Evolutionary conservation across 2,329 filamentous ascomycete genomes (phyloP).

Genomic region (Penicillium capsulatum): DNA sequence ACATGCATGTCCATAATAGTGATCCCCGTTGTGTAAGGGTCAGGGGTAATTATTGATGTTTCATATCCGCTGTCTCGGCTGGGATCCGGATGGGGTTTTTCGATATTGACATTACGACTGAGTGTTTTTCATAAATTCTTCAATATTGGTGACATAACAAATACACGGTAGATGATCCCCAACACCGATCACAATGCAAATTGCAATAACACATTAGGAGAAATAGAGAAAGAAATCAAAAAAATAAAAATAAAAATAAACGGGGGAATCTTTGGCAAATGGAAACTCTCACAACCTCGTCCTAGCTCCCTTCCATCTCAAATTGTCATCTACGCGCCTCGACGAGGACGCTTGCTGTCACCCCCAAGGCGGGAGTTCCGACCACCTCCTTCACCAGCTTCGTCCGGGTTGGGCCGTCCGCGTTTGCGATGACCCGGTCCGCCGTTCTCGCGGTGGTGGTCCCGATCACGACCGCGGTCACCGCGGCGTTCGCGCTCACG

Average conservation of each 20-base stretch:
- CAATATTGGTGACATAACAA: not conserved
- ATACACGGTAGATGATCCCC: slow-evolving; percentile 17
- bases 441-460: slow-evolving; percentile 27
- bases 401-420: slow-evolving; percentile 35
- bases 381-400: slow-evolving; percentile 24
- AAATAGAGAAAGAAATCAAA: slow-evolving; percentile 10
- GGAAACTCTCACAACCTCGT: slow-evolving; percentile 4
- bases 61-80: no score
- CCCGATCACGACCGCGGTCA: slow-evolving; percentile 34
- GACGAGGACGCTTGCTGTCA: slow-evolving; percentile 42
- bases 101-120: not conserved
- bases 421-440: slow-evolving; percentile 35
- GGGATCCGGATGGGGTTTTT: no score
- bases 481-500: slow-evolving; percentile 35
- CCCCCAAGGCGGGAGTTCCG: slow-evolving; percentile 39
- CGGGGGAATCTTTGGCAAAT: no score
- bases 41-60: no score
- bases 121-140: no score
- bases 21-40: not conserved
- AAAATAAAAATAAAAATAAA: no score
- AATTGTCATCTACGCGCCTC: slow-evolving; percentile 29
- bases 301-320: not conserved
- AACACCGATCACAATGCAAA: slow-evolving; percentile 26
- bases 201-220: slow-evolving; percentile 15
- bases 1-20: not conserved